Percentiles rank a stretch among this genome's conserved stretches.
These are phyloP conservation scores for Daedalea quercina DNA, from an alignment of 768 basidiomycete species.

Conservation along the genomic window DNA sequence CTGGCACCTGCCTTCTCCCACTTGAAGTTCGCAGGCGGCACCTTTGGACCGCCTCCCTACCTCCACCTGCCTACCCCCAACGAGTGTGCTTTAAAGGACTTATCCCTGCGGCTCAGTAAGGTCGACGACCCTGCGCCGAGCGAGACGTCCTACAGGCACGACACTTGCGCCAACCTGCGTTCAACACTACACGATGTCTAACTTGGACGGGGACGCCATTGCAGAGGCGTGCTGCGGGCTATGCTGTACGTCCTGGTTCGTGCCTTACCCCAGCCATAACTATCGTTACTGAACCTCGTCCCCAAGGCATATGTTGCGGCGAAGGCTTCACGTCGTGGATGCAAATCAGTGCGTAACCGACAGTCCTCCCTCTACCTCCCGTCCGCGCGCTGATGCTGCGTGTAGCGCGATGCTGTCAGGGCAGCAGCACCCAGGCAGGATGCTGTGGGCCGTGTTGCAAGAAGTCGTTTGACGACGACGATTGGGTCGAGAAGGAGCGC, in stretches of 20 bases:
- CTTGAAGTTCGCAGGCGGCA: too few relatives aligned
- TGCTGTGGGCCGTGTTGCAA: slow-evolving; percentile 1
- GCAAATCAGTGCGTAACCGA: background rate
- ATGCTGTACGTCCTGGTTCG: background rate
- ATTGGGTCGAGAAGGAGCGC: background rate
- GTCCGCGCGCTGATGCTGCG: background rate
- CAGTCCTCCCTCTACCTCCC: background rate
- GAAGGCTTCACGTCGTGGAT: background rate
- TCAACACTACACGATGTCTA: too few relatives aligned
- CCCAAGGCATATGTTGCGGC: background rate
- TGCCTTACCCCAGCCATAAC: background rate
- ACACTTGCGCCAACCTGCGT: background rate
- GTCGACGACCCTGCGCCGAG: background rate
- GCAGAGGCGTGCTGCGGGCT: background rate
- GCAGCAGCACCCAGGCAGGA: background rate
- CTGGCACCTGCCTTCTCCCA: too few relatives aligned
- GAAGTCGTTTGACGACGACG: slow-evolving; percentile 1
- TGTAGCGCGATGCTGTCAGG: background rate
- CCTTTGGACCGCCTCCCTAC: background rate
- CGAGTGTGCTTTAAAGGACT: background rate
- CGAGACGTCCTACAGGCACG: background rate
- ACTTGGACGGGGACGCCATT: too few relatives aligned
- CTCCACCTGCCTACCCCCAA: background rate
- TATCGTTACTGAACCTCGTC: background rate
- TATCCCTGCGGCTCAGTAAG: background rate